Conservation (phyloP, 1,284 basidiomycete genomes). For the Cystobasidium sp. region DNA sequence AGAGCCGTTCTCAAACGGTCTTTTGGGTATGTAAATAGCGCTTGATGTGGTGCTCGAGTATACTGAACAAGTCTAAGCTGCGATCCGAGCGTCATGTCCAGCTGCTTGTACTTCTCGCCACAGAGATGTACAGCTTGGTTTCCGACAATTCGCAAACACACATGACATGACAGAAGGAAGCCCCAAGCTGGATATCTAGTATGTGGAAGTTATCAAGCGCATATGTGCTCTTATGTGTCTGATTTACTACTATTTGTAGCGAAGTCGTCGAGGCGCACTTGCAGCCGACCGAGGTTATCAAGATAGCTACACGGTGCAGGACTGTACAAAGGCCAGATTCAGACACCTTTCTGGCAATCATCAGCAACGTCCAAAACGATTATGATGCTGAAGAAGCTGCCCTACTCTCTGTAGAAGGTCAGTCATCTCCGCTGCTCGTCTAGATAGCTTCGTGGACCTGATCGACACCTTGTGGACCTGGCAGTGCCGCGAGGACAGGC, state of each 20-base stretch:
- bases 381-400: conserved; percentile 33
- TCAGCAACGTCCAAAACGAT: conserved; percentile 33
- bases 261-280: conserved; percentile 7
- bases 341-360: conserved; percentile 29
- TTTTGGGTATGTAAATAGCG: too few species aligned
- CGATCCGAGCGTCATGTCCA: not conserved
- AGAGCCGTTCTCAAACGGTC: too few species aligned
- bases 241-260: not conserved
- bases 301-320: conserved; percentile 36
- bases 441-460: too few species aligned
- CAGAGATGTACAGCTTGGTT: not conserved
- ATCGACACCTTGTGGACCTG: not conserved
- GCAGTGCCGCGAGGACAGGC: not conserved
- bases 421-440: not conserved
- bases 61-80: not conserved
- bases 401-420: conserved; percentile 23
- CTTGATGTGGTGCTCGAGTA: too few species aligned
- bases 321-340: conserved; percentile 18
- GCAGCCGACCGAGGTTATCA: conserved; percentile 28
- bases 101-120: conserved; percentile 1
- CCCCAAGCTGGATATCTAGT: conserved; percentile 19
- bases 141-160: not conserved
- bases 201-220: not conserved
- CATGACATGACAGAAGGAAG: conserved; percentile 14
- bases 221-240: not conserved